These are phyloP conservation scores for Plasmodium gallinaceum DNA, from an alignment of 169 alveolate genomes.

Conservation along the genomic window DNA sequence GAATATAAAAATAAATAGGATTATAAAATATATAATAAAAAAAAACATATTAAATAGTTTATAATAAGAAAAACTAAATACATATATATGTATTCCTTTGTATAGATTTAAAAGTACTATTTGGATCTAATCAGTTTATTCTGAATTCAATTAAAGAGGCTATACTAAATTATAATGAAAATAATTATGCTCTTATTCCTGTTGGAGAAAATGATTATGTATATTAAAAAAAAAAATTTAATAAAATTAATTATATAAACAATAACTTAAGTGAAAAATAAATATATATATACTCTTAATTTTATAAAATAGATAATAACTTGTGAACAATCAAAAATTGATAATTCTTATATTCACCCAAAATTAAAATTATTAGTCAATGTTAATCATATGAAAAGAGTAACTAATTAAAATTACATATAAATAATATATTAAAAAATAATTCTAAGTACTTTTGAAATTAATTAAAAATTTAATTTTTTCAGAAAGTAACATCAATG, in stretches of 20 bases:
- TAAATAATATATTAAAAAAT: background rate
- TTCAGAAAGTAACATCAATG: conserved; percentile 18
- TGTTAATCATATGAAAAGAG: conserved; percentile 72
- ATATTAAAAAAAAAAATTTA: background rate
- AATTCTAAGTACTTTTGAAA: background rate
- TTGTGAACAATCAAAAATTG: conserved; percentile 44
- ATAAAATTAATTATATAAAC: background rate
- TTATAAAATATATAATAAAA: background rate
- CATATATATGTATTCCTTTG: background rate
- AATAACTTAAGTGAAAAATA: background rate
- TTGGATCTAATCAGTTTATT: conserved; percentile 58
- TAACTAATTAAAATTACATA: background rate
- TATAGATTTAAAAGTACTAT: conserved; percentile 37
- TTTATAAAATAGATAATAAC: conserved; percentile 24
- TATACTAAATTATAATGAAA: conserved; percentile 42
- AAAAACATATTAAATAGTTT: background rate
- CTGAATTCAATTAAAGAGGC: conserved; percentile 37
- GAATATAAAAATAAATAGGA: background rate
- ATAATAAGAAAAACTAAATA: background rate
- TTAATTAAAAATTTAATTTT: background rate
- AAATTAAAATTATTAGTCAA: conserved; percentile 29
- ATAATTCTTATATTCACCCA: conserved; percentile 38
- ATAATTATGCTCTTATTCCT: conserved; percentile 35
- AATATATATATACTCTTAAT: conserved; percentile 4
- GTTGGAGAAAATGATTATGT: conserved; percentile 43